Evolutionary conservation across 192 early-diverging fungal species (phyloP), one percentile per base, ranked within the genome.

Genomic region (Coemansia sp.): DNA sequence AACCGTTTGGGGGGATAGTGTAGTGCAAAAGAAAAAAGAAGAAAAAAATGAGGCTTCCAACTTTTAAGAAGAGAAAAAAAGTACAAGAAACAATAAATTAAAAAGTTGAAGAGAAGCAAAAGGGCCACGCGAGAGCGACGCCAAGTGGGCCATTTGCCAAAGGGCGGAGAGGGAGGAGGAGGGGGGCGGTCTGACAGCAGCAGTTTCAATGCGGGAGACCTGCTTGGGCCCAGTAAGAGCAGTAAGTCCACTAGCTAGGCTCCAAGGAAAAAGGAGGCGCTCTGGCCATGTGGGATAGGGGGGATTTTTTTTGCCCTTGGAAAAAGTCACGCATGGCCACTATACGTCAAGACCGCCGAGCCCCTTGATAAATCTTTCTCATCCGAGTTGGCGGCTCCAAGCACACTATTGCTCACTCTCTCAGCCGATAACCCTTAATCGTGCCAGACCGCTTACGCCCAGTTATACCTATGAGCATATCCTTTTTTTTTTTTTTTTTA

Each of bases 171-270:
- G 37, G 34, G 45, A 42, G 48, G 63, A 44, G 6, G 31, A 19
- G 23, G n/a, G 29, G 63, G 45, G 63, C 32, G 63, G 44, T 34
- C 34, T 36, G 44, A 48, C 42, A 48, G 63, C 44, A 55, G 25
- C 25, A 27, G 25, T 27, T 27, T 55, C 51, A 45, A 55, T 55
- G 51, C 51, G 51, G 51, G 17, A n/a, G 44, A n/a, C 44, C 44
- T 17, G 6, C 7, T 32, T 17, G 31, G 55, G 55, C 55, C 29
- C 55, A 58, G 55, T 19, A 58, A 58, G n/a, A 19, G 55, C 55
- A 58, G 55, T 58, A 53, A 48, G 46, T 48, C 46, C 46, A 48
- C 44, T 46, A 19, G 44, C 25, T 27, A 27, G 17, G 2, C 57
- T 32, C 58, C 44, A 15, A 42, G 19, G 39, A 58, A 68, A 68